Base-by-base conservation (phyloP, 2,329 filamentous ascomycete genomes). In the Neofusicoccum laricinum region DNA sequence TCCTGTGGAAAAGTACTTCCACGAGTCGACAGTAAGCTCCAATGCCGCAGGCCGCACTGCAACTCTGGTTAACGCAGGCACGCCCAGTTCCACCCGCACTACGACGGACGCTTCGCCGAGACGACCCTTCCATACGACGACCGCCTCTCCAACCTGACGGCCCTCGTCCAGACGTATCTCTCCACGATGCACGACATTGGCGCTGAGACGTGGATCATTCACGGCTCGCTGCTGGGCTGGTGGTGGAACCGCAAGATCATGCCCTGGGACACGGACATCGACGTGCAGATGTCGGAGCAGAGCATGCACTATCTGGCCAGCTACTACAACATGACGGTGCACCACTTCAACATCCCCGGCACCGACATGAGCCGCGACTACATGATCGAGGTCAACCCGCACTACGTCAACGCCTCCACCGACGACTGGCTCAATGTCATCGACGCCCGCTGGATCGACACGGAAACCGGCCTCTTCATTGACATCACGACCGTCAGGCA, bases 281-380 rank as follows among this genome's bases (percentile, higher is more conserved):
- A 88, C 67, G 83, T 87, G 12, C 83, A 86, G 71, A 79, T 88
- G 15, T 82, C 83, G 5, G 83, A 86, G 69, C 69, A 73, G 12
- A 82, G 82, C 0, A 84, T 87, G 61, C 72, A 78, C n/a, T 84
- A 84, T 71, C 76, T 88, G 5, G 85, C 83, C 10, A 74, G 76
- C 25, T 86, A 85, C 73, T 86, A 87, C 76, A 88, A 88, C 69
- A 86, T 87, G 84, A 86, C 83, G 0, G 79, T 87, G 21, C 83
- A 87, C 68, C 62, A 64, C 51, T 64, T 79, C 68, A 71, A 76
- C 1, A 69, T 81, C 12, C 78, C 14, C 71, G 73, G 19, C 69
- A 64, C 51, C 43, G 50, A 61, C 43, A 38, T 17, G 40, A 66
- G 61, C 50, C 68, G 73, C 32, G 70, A 80, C 17, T 88, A 86